Conservation (phyloP, 495 filamentous ascomycete genomes). For the Aspergillus cristatus region DNA sequence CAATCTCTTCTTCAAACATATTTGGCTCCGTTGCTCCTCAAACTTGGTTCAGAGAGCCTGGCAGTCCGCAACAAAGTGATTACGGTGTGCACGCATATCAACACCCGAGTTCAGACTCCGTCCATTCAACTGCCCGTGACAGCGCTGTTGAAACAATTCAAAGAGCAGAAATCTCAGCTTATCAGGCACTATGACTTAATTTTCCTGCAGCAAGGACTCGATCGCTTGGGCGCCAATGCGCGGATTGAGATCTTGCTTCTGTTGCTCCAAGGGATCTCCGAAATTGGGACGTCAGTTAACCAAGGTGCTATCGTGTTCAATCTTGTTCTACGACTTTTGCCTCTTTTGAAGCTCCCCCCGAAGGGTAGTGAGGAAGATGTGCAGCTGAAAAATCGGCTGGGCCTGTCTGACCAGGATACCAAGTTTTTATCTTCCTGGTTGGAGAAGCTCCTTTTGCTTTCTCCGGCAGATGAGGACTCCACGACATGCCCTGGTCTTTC, state of each 20-base stretch:
- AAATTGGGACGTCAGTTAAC: conserved; percentile 50
- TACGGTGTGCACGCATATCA: conserved; percentile 70
- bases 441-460: conserved; percentile 68
- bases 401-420: conserved; percentile 62
- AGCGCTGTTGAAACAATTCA: conserved; percentile 81
- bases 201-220: conserved; percentile 81
- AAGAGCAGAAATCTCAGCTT: conserved; percentile 59
- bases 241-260: conserved; percentile 61
- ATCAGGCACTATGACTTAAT: conserved; percentile 82
- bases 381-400: conserved; percentile 53
- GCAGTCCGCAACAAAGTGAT: conserved; percentile 77
- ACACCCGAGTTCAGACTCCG: conserved; percentile 56
- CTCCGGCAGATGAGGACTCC: conserved; percentile 26
- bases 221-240: conserved; percentile 53
- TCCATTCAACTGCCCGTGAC: conserved; percentile 76
- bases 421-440: conserved; percentile 68
- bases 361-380: conserved; percentile 72
- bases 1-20: conserved; percentile 67
- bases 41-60: conserved; percentile 69
- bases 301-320: conserved; percentile 73
- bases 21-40: conserved; percentile 72
- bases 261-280: conserved; percentile 61
- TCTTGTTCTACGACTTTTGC: conserved; percentile 65
- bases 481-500: conserved; percentile 60
- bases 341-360: conserved; percentile 59